A percentile compares a stretch with the other conserved stretches of the same genome.
Evolutionary conservation across 1,284 basidiomycete genomes (phyloP).

Genomic region (Cryptococcus sp.): DNA sequence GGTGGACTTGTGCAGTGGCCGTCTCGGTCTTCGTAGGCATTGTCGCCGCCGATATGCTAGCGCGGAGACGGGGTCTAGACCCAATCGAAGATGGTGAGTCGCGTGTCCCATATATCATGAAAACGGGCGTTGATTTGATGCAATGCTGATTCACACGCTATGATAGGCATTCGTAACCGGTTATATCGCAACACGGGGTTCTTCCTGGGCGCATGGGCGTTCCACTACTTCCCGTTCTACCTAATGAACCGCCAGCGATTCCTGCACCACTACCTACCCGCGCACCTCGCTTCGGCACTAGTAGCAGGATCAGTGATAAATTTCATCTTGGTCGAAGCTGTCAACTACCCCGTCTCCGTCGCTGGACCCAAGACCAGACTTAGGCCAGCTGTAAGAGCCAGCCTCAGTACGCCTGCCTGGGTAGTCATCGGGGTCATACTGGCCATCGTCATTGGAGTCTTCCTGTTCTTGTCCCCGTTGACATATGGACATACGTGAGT

Average conservation of each 20-base stretch:
- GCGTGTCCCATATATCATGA: background rate
- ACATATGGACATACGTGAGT: slow-evolving; percentile 91
- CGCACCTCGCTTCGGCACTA: slow-evolving; percentile 86
- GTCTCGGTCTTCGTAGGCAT: slow-evolving; percentile 88
- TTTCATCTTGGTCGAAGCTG: slow-evolving; percentile 86
- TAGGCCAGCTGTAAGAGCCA: slow-evolving; percentile 67
- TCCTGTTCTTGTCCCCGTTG: slow-evolving; percentile 76
- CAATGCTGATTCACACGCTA: background rate
- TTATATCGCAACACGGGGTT: slow-evolving; percentile 94
- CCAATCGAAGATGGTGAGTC: slow-evolving; percentile 80
- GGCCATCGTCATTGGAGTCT: slow-evolving; percentile 65
- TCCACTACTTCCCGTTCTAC: slow-evolving; percentile 98
- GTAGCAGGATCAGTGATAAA: slow-evolving; percentile 89
- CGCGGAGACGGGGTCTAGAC: slow-evolving; percentile 77
- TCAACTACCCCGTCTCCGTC: slow-evolving; percentile 87
- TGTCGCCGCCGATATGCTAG: slow-evolving; percentile 82
- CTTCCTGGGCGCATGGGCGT: slow-evolving; percentile 91
- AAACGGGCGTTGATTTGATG: slow-evolving; percentile 3
- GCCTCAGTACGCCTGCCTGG: slow-evolving; percentile 64
- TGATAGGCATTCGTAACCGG: slow-evolving; percentile 75
- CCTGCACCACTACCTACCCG: slow-evolving; percentile 96
- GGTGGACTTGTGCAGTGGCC: slow-evolving; percentile 89
- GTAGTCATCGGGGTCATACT: slow-evolving; percentile 64
- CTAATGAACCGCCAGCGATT: slow-evolving; percentile 96
- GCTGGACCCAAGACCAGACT: slow-evolving; percentile 64